Evolutionary conservation across 805 yeast species (phyloP).

Genomic region (Wickerhamiella qilinensis): DNA sequence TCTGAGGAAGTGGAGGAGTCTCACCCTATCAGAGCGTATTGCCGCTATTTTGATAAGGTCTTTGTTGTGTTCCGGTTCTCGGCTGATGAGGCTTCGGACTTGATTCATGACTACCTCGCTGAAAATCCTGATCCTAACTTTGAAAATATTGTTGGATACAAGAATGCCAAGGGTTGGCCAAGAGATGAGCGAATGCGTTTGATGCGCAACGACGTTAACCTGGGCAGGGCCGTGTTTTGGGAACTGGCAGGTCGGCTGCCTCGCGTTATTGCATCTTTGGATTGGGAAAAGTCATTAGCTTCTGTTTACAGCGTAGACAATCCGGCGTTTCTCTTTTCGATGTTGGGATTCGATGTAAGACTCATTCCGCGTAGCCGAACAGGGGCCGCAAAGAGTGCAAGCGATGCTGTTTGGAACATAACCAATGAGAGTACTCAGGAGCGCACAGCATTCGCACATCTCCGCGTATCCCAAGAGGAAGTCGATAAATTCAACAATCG

Average conservation of each 20-base stretch:
- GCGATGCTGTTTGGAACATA: constrained; percentile 88
- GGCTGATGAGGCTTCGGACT: constrained; percentile 55
- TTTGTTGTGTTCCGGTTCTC: constrained; percentile 65
- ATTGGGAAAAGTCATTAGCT: constrained; percentile 68
- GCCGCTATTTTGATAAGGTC: constrained; percentile 70
- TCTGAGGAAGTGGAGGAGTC: constrained; percentile 39
- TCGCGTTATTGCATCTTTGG: constrained; percentile 46
- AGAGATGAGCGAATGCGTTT: constrained; percentile 78
- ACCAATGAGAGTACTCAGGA: constrained; percentile 56
- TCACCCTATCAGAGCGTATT: constrained; percentile 67
- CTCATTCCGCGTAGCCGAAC: constrained; percentile 59
- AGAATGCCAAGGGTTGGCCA: constrained; percentile 90
- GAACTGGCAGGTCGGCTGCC: constrained; percentile 74
- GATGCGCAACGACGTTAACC: constrained; percentile 77
- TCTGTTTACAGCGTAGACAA: constrained; percentile 86
- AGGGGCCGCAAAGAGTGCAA: constrained; percentile 35
- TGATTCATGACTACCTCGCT: constrained; percentile 57
- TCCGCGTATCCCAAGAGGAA: constrained; percentile 70
- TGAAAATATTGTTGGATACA: constrained; percentile 71
- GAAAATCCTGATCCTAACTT: constrained; percentile 90
- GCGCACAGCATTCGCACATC: constrained; percentile 72
- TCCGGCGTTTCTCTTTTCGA: constrained; percentile 71
- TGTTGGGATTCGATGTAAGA: constrained; percentile 92
- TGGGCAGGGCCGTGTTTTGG: constrained; percentile 89
- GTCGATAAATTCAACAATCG: constrained; percentile 68